A percentile compares a stretch with the other conserved stretches of the same genome.
Conservation (phyloP, 129 eudicot genomes). For the Flaveria linearis region DNA sequence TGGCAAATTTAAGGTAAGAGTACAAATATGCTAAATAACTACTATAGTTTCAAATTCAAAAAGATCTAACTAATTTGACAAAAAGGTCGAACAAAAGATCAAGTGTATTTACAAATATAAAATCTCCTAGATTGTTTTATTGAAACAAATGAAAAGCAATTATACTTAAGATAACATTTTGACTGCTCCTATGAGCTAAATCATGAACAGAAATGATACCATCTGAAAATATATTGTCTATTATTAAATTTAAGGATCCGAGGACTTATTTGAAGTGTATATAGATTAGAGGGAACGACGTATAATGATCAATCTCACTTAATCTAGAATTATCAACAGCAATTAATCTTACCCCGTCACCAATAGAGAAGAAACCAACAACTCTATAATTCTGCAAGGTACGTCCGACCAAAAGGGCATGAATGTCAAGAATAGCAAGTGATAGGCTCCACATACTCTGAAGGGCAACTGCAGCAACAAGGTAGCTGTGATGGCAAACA, state of each 20-base stretch:
- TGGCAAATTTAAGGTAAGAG: not conserved
- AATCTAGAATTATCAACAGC: not conserved
- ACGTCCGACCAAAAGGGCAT: slow-evolving; percentile 88
- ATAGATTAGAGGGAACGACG: not conserved
- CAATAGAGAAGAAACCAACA: slow-evolving; percentile 70
- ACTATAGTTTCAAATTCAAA: too few species aligned
- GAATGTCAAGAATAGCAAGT: slow-evolving; percentile 67
- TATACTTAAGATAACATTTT: not conserved
- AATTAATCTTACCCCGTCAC: slow-evolving; percentile 75
- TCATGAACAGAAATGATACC: not conserved
- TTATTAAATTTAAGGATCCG: too few species aligned
- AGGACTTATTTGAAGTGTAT: not conserved
- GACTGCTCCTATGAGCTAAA: not conserved
- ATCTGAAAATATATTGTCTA: not conserved
- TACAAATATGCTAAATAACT: too few species aligned
- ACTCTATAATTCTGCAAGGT: slow-evolving; percentile 65
- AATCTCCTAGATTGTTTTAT: not conserved
- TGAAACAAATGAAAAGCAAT: not conserved
- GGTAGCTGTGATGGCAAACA: slow-evolving; percentile 60
- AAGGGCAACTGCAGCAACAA: slow-evolving; percentile 82
- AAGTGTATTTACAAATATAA: not conserved
- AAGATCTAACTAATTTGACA: not conserved
- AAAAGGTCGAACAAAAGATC: not conserved
- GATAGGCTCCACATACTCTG: slow-evolving; percentile 93
- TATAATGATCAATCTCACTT: slow-evolving; percentile 10